Conservation (phyloP, 2,329 filamentous ascomycete species). For the Monilinia fructicola region DNA sequence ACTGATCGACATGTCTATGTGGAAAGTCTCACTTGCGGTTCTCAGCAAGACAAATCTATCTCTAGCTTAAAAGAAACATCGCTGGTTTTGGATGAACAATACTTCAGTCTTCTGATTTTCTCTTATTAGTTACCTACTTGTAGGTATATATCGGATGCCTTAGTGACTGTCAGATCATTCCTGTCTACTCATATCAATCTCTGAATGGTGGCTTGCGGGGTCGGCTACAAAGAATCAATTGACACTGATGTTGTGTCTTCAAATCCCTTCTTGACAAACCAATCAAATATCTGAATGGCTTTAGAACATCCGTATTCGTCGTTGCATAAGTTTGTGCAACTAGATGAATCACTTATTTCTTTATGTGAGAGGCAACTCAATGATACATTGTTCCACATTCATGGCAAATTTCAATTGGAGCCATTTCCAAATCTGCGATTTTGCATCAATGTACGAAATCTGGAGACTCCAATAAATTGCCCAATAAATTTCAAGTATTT, state of each 20-base stretch:
- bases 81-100: not conserved
- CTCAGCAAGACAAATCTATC: not conserved
- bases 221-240: constrained; percentile 11
- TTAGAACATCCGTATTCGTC: not conserved
- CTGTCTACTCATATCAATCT: not conserved
- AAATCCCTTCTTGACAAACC: not conserved
- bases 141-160: not conserved
- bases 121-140: not conserved
- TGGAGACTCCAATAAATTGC: not conserved
- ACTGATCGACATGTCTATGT: not conserved
- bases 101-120: not conserved
- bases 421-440: constrained; percentile 1
- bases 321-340: not conserved
- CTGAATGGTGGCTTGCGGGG: constrained; percentile 16
- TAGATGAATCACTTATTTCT: not conserved
- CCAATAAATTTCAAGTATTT: constrained; percentile 11
- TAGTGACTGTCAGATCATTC: not conserved
- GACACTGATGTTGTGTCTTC: constrained; percentile 2
- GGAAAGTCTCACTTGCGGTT: not conserved
- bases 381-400: not conserved
- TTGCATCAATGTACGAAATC: constrained; percentile 11
- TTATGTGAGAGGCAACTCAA: not conserved
- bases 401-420: not conserved
- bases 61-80: not conserved
- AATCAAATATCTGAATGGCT: constrained; percentile 8